Evolutionary conservation across 2,329 filamentous ascomycete species (phyloP).

Genomic region (Trichoderma lentiforme): DNA sequence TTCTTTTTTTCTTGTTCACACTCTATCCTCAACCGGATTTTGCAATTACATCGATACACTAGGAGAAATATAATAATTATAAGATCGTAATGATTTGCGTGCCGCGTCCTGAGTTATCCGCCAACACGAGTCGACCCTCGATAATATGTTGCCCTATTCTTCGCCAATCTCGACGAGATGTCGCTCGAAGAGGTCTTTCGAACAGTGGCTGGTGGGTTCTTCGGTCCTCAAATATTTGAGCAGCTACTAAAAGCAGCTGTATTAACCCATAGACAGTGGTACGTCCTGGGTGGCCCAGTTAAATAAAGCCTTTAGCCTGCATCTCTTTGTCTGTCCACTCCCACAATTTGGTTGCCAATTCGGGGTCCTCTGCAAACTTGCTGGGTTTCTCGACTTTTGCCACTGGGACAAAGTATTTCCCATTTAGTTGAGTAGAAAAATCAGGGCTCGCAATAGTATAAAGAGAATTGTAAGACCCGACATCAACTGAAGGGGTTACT

Average conservation of each 20-base stretch:
- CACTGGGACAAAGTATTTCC: not conserved
- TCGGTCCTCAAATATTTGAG: not conserved
- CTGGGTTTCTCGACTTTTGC: not conserved
- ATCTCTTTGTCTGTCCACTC: not conserved
- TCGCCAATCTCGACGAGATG: not conserved
- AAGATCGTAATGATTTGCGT: not conserved
- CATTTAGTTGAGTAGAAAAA: not conserved
- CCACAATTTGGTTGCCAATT: not conserved
- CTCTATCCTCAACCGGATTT: not conserved
- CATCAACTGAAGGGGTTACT: not conserved
- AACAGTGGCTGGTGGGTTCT: not conserved
- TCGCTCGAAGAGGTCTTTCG: not conserved
- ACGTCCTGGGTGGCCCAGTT: not conserved
- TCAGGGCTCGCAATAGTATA: not conserved
- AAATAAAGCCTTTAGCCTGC: not conserved
- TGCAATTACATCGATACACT: not conserved
- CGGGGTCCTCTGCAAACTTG: not conserved
- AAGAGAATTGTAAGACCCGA: not conserved
- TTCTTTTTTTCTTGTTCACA: not conserved
- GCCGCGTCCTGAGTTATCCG: not conserved
- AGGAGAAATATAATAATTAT: not conserved
- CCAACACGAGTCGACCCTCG: not conserved
- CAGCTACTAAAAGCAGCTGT: not conserved
- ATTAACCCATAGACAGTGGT: not conserved
- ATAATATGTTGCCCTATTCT: not conserved